Evolutionary conservation across 2,329 filamentous ascomycete genomes (phyloP).

Genomic region (Zasmidium angulare): DNA sequence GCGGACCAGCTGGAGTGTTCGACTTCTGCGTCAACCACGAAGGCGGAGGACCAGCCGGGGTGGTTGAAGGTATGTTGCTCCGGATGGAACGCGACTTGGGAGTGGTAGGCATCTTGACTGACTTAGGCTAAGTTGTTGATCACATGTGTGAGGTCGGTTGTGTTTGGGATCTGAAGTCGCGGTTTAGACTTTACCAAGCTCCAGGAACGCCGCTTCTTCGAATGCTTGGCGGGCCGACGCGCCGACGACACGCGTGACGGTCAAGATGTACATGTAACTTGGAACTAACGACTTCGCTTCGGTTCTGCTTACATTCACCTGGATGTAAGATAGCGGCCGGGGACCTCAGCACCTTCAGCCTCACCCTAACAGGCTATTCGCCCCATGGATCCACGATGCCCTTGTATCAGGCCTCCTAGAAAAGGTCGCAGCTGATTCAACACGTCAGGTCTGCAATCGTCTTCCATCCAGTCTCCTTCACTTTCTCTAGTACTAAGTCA

Average conservation of each 20-base stretch:
- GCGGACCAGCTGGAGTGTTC: slow-evolving; percentile 36
- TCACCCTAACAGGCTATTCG: no score
- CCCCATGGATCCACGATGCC: no score
- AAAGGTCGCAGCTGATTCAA: background rate
- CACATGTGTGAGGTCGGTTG: background rate
- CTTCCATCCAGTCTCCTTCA: background rate
- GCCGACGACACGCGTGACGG: background rate
- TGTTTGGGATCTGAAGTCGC: background rate
- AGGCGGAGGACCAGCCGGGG: slow-evolving; percentile 37
- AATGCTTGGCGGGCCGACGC: background rate
- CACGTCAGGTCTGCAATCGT: no score
- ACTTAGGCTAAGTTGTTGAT: background rate
- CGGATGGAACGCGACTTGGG: slow-evolving; percentile 28
- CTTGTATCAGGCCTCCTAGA: no score
- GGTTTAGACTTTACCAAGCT: background rate
- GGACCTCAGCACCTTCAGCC: background rate
- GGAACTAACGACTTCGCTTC: no score
- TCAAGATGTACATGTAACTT: background rate
- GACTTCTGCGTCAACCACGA: slow-evolving; percentile 33
- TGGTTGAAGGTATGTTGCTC: slow-evolving; percentile 35
- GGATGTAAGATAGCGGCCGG: background rate
- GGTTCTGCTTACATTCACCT: background rate
- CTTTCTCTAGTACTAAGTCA: no score
- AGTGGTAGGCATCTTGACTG: slow-evolving; percentile 23
- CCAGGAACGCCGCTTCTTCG: background rate